Evolutionary conservation across 352 stramenopile genomes (phyloP), one percentile per base, ranked within the genome.

Genomic region (Elongisporangium undulatum): DNA sequence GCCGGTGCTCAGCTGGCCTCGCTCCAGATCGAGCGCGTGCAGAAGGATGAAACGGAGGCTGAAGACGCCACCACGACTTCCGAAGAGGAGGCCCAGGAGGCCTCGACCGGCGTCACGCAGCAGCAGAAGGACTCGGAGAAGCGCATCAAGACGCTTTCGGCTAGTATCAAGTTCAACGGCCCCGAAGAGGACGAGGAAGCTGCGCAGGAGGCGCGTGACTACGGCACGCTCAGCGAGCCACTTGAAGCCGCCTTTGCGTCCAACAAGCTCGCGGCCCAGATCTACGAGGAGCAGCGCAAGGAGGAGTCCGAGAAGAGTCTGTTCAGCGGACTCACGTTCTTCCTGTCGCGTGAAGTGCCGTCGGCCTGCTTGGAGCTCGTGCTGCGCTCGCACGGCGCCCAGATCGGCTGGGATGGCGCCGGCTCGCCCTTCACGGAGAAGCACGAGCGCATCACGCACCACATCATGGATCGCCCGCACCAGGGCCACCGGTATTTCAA

Each of bases 361-460:
- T 67, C 75, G 9, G 92, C 89, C 45, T 97, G 94, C 54, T 70
- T 99, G 12, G 96, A 99, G 79, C 86, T 99, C 49, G 90, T 99
- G 34, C 90, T 98, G 53, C 70, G 89, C 19, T 90, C 91, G 3
- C 98, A 98, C 69, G 97, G 97, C 45, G 98, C 90, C 1, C 82
- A 90, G 58, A 87, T 99, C 20, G 97, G 95, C 38, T 99, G 97
- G 97, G 94, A 99, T 51, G 97, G 96, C 15, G 70, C 72, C 13
- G 84, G 93, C 13, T 98, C 94, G 63, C 95, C 95, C 19, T 97
- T 98, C 66, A 66, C 62, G 5, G 86, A 91, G 54, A 89, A 93
- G 58, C 97, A 98, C 72, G 59, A 88, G 26, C 81, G 79, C 39
- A 98, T 99, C 64, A 99, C 97, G 48, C 98, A 99, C 81, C 94